These are phyloP conservation scores for Pleurotus citrinopileatus DNA, from an alignment of 768 basidiomycete species.

Conservation along the genomic window DNA sequence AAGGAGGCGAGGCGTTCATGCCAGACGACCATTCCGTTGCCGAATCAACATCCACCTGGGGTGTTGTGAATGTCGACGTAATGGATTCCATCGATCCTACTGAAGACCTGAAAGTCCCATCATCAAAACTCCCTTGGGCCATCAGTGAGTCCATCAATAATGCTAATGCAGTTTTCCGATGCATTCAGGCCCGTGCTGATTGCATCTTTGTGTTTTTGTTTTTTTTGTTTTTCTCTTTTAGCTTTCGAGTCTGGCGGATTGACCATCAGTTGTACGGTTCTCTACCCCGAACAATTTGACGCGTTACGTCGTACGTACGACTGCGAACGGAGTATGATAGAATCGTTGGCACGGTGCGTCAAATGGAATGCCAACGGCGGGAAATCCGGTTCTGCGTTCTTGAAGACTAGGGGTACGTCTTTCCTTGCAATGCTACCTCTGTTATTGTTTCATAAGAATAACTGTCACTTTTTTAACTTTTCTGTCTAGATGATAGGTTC, in stretches of 20 bases:
- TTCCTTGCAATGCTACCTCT: too few relatives aligned
- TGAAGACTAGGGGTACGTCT: conserved; percentile 84
- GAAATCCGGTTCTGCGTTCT: conserved; percentile 94
- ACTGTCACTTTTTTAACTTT: too few relatives aligned
- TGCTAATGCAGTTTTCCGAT: too few relatives aligned
- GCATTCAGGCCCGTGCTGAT: too few relatives aligned
- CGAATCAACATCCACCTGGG: conserved; percentile 89
- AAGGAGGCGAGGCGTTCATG: conserved; percentile 86
- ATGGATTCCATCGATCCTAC: conserved; percentile 65
- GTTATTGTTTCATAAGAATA: too few relatives aligned
- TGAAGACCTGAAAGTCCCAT: conserved; percentile 72
- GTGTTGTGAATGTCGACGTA: conserved; percentile 82
- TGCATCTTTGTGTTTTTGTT: too few relatives aligned
- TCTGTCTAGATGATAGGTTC: conserved; percentile 93
- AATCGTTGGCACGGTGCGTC: conserved; percentile 89
- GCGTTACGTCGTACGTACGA: conserved; percentile 89
- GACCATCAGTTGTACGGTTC: conserved; percentile 89
- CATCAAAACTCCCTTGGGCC: conserved; percentile 79
- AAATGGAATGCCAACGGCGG: conserved; percentile 97
- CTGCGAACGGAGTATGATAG: conserved; percentile 91
- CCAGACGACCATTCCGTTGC: conserved; percentile 82
- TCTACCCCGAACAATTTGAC: conserved; percentile 97
- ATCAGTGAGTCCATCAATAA: conserved; percentile 52
- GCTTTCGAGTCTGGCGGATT: conserved; percentile 89
- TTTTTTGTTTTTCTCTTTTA: conserved; percentile 22